Evolutionary conservation across 169 alveolate genomes (phyloP), one percentile per base, ranked within the genome.

Genomic region (Eimeria praecox): DNA sequence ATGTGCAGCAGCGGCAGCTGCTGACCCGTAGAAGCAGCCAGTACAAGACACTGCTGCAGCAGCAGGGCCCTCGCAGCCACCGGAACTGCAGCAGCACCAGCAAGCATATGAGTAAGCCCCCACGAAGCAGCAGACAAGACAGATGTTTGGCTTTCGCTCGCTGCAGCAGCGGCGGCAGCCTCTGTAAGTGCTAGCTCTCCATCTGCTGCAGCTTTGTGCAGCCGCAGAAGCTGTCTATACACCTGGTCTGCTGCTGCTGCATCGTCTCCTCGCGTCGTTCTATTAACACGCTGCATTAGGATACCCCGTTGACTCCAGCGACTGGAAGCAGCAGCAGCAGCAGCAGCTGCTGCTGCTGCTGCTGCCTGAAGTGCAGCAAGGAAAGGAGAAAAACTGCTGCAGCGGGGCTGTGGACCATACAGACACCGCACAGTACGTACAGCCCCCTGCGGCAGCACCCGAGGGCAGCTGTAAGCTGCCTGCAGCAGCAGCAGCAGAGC

Each of bases 151-250:
- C 56, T 27, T 52, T 86, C 92, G 33, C 75, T 40, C 18, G 66
- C 92, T 16, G 92, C 92, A 59, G 92, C 92, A 86, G 92, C 92
- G 10, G 92, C 92, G 33, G 92, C 92, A 33, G 78, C 78, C 18
- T 38, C 82, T 20, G 92, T 86, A 35, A 86, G 78, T 8, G 80
- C 92, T 18, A 59, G 52, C 77, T 86, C 92, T 86, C 92, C 92
- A 33, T 86, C 92, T 86, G 92, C 92, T 54, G 92, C 92, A 59
- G 92, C 92, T 86, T 86, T 86, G 92, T 86, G 92, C 92, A 86
- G 92, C 78, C 92, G 62, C 80, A 86, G 59, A 54, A 86, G 75
- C 80, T 86, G 78, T 80, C 75, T 35, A n/a, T 86, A 86, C 59
- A 86, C 64, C 59, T 35, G 30, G n/a, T 18, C 80, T 59, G 80